Evolutionary conservation across 306 rosid genomes (phyloP), one percentile per base, ranked within the genome.

Genomic region (Acacia crassicarpa): DNA sequence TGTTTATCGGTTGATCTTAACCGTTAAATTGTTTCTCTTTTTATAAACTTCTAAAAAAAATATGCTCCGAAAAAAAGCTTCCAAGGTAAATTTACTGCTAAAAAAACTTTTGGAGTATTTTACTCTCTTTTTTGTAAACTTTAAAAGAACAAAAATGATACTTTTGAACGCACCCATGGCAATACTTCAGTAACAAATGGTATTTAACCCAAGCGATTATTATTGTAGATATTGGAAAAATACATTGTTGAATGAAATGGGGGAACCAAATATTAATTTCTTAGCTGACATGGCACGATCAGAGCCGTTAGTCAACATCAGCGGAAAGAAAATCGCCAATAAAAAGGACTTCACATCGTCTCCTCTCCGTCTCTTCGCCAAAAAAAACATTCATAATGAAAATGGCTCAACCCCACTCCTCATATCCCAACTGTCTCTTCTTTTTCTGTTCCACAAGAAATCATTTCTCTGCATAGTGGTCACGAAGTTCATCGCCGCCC

Each of bases 281-380:
- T 16, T 6, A 22, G 78, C 58, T 70, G 76, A 85, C 77, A 67
- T 79, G 82, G 80, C 88, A 79, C 53, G 78, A 85, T 86, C 86
- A 53, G 40, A 73, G 80, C 83, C 88, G 80, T 79, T 25, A 27
- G 80, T 80, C 59, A 53, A 33, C 72, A 27, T 75, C 73, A 23
- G 30, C 4, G 79, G 75, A 82, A 69, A 79, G 45, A 15, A 74
- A 73, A 81, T 54, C 11, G 19, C 54, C 62, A n/a, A 54, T 68
- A 17, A 9, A 45, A 2, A 10, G 19, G 48, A 40, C 49, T 2
- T 72, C 70, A 4, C 35, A 56, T 22, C 38, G 15, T 32, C 38
- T 23, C 75, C 22, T 49, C 25, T 75, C 23, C 41, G 35, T 32
- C 35, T 1, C 35, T 32, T 32, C 35, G 35, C 35, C 35, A 32